These are phyloP conservation scores for Tilletia caries DNA, from an alignment of 1,284 basidiomycete species.

Conservation along the genomic window DNA sequence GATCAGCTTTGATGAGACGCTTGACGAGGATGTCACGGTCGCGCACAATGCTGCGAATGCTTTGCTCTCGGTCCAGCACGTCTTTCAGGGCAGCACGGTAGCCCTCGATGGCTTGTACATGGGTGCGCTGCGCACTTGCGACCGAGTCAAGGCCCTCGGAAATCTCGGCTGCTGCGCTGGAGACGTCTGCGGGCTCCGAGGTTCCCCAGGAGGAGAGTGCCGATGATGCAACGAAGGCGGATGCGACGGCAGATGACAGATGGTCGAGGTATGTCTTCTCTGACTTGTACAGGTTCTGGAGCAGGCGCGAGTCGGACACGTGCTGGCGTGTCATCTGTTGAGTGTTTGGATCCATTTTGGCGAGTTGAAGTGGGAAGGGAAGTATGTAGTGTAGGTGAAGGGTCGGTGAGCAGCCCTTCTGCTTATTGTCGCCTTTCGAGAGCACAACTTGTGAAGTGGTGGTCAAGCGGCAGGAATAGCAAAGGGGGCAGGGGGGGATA, in stretches of 20 bases:
- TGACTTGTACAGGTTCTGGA: slow-evolving; percentile 54
- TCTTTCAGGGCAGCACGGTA: slow-evolving; percentile 56
- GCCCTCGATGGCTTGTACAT: slow-evolving; percentile 52
- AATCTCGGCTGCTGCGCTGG: slow-evolving; percentile 50
- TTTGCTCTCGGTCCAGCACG: slow-evolving; percentile 55
- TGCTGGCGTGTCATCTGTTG: slow-evolving; percentile 20
- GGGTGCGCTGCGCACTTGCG: slow-evolving; percentile 52
- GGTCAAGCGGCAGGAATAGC: too few relatives aligned
- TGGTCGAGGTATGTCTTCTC: slow-evolving; percentile 53
- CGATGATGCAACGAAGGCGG: slow-evolving; percentile 45
- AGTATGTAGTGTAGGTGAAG: too few relatives aligned
- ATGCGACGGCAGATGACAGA: slow-evolving; percentile 31
- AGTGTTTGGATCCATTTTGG: not conserved
- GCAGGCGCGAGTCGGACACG: slow-evolving; percentile 53
- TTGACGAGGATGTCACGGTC: slow-evolving; percentile 56
- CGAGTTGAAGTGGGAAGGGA: too few relatives aligned
- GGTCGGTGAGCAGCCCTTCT: too few relatives aligned
- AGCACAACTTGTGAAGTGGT: too few relatives aligned
- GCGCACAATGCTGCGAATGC: slow-evolving; percentile 54
- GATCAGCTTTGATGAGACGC: slow-evolving; percentile 55
- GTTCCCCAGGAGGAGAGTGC: slow-evolving; percentile 56
- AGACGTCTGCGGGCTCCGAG: slow-evolving; percentile 52
- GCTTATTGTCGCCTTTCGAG: too few relatives aligned
- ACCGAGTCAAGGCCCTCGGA: slow-evolving; percentile 50
- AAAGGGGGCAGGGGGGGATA: too few relatives aligned